A percentile compares a stretch with the other conserved stretches of the same genome.
These are phyloP conservation scores for Medicago arabica DNA, from an alignment of 306 rosid species.

Conservation along the genomic window DNA sequence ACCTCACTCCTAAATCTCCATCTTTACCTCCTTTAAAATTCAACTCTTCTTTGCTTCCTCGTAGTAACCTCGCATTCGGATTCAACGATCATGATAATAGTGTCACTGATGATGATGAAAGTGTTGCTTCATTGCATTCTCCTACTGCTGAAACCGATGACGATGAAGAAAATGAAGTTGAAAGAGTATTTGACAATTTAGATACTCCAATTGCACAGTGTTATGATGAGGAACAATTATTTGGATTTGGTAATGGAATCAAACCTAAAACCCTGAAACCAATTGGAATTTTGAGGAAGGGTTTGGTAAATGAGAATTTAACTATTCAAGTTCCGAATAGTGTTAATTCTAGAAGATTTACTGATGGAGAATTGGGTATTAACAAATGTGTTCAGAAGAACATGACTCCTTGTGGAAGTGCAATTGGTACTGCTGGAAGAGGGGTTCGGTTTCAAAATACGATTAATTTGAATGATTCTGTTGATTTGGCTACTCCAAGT, in stretches of 20 bases:
- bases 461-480: slow-evolving; percentile 54
- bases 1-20: slow-evolving; percentile 48
- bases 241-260: slow-evolving; percentile 30
- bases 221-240: slow-evolving; percentile 66
- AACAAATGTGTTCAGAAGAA: slow-evolving; percentile 53
- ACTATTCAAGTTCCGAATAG: slow-evolving; percentile 64
- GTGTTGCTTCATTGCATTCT: slow-evolving; percentile 37
- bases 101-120: slow-evolving; percentile 48
- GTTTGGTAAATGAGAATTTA: slow-evolving; percentile 61
- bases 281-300: slow-evolving; percentile 56
- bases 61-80: slow-evolving; percentile 49
- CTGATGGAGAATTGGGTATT: slow-evolving; percentile 67
- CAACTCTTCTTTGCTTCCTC: slow-evolving; percentile 61
- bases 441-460: slow-evolving; percentile 53
- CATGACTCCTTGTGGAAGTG: slow-evolving; percentile 53
- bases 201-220: slow-evolving; percentile 48
- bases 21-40: slow-evolving; percentile 79
- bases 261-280: slow-evolving; percentile 28
- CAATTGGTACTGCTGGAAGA: not conserved
- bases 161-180: not conserved
- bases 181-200: slow-evolving; percentile 38
- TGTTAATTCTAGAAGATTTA: slow-evolving; percentile 58
- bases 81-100: slow-evolving; percentile 12
- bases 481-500: slow-evolving; percentile 90
- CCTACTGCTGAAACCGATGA: slow-evolving; percentile 46